Evolutionary conservation across 305 asterid species (phyloP).

Genomic region (Plantago coronopus): DNA sequence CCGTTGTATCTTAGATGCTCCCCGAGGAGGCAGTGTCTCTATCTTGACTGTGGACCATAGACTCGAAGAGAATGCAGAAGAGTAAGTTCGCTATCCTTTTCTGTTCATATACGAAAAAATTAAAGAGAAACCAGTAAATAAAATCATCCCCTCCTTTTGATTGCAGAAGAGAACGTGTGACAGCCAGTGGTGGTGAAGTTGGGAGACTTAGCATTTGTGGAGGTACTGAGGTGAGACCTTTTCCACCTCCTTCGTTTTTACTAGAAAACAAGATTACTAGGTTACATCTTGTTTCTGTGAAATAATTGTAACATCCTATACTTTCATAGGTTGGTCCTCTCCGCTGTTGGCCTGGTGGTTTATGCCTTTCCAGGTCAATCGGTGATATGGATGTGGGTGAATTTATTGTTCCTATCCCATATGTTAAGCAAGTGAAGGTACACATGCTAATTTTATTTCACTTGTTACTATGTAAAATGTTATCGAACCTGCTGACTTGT

Average conservation of each 20-base stretch:
- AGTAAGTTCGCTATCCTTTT: slow-evolving; percentile 37
- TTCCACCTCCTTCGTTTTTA: background rate
- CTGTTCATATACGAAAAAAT: background rate
- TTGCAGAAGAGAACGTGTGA: slow-evolving; percentile 77
- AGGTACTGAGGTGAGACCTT: slow-evolving; percentile 60
- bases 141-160: slow-evolving; percentile 12
- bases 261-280: background rate
- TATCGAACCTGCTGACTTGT: slow-evolving; percentile 3
- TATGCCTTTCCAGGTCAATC: slow-evolving; percentile 88
- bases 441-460: background rate
- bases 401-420: slow-evolving; percentile 83
- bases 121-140: background rate
- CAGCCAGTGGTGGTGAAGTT: slow-evolving; percentile 88
- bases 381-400: slow-evolving; percentile 98
- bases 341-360: slow-evolving; percentile 98
- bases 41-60: slow-evolving; percentile 87
- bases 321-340: slow-evolving; percentile 71
- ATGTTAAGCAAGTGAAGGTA: slow-evolving; percentile 96
- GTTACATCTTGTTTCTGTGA: background rate
- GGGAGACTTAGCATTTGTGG: slow-evolving; percentile 70
- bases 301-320: slow-evolving; percentile 8
- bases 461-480: background rate
- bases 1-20: slow-evolving; percentile 73
- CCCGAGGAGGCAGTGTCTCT: slow-evolving; percentile 60
- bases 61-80: slow-evolving; percentile 84